Evolutionary conservation across 1,284 basidiomycete species (phyloP).

Genomic region (Apiotrichum porosum): DNA sequence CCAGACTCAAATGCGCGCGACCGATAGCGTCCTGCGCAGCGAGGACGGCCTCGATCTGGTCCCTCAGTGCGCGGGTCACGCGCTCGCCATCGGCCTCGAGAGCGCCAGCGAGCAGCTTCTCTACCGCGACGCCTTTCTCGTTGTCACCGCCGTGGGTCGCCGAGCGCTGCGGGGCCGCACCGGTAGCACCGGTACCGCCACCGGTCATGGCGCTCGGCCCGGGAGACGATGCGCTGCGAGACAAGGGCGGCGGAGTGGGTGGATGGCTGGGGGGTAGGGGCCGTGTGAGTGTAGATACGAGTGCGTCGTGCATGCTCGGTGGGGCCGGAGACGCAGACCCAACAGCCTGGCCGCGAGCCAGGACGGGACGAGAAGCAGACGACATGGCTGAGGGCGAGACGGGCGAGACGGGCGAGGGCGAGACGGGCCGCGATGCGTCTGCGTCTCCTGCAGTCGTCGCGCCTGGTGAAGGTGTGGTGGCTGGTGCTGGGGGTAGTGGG

Average conservation of each 20-base stretch:
- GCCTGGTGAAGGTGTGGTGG: too few relatives aligned
- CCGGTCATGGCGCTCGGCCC: too few relatives aligned
- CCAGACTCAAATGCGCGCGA: slow-evolving; percentile 14
- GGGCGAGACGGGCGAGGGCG: too few relatives aligned
- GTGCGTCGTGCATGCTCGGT: not conserved
- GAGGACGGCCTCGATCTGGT: slow-evolving; percentile 16
- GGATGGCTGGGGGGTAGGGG: not conserved
- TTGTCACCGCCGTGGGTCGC: not conserved
- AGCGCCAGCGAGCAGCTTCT: slow-evolving; percentile 8
- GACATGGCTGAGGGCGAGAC: too few relatives aligned
- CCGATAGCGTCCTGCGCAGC: slow-evolving; percentile 17
- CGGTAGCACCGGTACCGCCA: too few relatives aligned
- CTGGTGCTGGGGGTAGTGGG: too few relatives aligned
- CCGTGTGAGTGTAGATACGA: slow-evolving; percentile 7
- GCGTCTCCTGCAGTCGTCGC: too few relatives aligned
- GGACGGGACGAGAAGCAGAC: too few relatives aligned
- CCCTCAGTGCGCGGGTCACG: slow-evolving; percentile 10
- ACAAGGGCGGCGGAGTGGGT: not conserved
- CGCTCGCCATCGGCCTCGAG: slow-evolving; percentile 12
- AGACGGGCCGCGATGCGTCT: too few relatives aligned
- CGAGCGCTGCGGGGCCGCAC: not conserved
- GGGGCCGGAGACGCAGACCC: slow-evolving; percentile 2
- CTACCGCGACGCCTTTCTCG: not conserved
- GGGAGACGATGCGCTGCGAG: not conserved
- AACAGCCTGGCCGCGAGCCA: too few relatives aligned